A percentile compares a stretch with the other conserved stretches of the same genome.
Conservation (phyloP, 371 early-diverging fungal species). For the Choanephora cucurbitarum region DNA sequence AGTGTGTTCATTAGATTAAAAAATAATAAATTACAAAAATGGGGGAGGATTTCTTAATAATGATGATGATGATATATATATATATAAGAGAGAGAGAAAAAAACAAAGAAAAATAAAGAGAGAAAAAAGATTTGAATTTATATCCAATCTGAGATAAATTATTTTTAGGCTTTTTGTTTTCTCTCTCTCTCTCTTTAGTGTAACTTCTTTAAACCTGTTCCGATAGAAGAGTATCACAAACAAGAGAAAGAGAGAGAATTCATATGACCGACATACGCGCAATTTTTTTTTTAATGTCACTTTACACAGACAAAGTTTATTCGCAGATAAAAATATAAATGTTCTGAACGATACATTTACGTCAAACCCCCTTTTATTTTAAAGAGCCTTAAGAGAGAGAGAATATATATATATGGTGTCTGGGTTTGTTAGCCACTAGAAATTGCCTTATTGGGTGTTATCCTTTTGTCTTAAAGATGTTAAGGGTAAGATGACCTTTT, state of each 20-base stretch:
- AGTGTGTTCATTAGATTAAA: slow-evolving; percentile 3
- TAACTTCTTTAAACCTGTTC: slow-evolving; percentile 10
- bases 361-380: neutral
- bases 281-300: slow-evolving; percentile 13
- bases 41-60: neutral
- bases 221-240: slow-evolving; percentile 6
- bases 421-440: slow-evolving; percentile 19
- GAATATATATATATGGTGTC: neutral
- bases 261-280: slow-evolving; percentile 18
- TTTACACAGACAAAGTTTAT: slow-evolving; percentile 12
- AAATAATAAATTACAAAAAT: neutral
- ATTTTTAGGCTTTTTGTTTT: slow-evolving; percentile 17
- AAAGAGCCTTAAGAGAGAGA: neutral
- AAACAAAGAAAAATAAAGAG: neutral
- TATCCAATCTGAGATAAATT: slow-evolving; percentile 2
- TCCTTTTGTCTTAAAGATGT: no score
- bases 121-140: neutral
- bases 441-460: slow-evolving; percentile 8
- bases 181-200: neutral
- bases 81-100: neutral
- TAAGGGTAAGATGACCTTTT: slow-evolving; percentile 15
- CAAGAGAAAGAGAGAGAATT: slow-evolving; percentile 5
- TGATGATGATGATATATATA: no score
- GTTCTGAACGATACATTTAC: neutral
- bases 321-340: slow-evolving; percentile 16